Conservation (phyloP, 1,284 basidiomycete genomes). For the Ustilago loliicola region DNA sequence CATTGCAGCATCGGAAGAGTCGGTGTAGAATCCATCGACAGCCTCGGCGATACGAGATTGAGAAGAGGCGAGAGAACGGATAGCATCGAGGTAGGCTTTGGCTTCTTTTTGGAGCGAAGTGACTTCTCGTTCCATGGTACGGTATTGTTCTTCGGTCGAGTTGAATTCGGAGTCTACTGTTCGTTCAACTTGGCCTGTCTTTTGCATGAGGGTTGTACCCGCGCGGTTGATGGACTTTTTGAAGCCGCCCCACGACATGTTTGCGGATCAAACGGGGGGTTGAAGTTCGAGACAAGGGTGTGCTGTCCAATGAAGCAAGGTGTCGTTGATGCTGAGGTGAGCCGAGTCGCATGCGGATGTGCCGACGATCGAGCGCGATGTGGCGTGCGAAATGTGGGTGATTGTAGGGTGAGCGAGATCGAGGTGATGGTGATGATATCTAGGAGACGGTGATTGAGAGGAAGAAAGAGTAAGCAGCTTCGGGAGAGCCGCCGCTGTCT, state of each 20-base stretch:
- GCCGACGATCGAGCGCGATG: neutral
- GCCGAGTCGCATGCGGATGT: neutral
- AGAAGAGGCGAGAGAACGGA: slow-evolving; percentile 86
- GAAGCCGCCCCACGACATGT: slow-evolving; percentile 75
- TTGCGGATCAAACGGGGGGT: slow-evolving; percentile 4
- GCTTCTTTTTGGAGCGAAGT: slow-evolving; percentile 90
- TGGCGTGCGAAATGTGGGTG: neutral
- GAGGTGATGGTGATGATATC: slow-evolving; percentile 3
- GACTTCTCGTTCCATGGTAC: slow-evolving; percentile 77
- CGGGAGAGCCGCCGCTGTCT: slow-evolving; percentile 6
- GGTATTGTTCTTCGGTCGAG: slow-evolving; percentile 91
- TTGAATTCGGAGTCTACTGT: slow-evolving; percentile 94
- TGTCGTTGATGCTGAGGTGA: neutral
- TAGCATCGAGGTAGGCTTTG: slow-evolving; percentile 93
- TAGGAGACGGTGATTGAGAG: neutral
- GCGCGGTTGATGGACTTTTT: slow-evolving; percentile 94
- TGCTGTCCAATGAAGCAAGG: too few relatives aligned
- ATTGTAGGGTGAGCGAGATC: slow-evolving; percentile 1
- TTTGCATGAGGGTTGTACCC: slow-evolving; percentile 81
- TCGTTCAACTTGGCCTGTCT: slow-evolving; percentile 94
- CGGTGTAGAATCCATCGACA: slow-evolving; percentile 89
- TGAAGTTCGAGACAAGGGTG: neutral
- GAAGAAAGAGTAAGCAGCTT: slow-evolving; percentile 4
- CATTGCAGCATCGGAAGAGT: slow-evolving; percentile 82
- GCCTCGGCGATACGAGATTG: slow-evolving; percentile 96